Percentiles rank a stretch among this genome's conserved stretches.
Evolutionary conservation across 2,329 filamentous ascomycete genomes (phyloP).

Genomic region (Laburnicola sp.): DNA sequence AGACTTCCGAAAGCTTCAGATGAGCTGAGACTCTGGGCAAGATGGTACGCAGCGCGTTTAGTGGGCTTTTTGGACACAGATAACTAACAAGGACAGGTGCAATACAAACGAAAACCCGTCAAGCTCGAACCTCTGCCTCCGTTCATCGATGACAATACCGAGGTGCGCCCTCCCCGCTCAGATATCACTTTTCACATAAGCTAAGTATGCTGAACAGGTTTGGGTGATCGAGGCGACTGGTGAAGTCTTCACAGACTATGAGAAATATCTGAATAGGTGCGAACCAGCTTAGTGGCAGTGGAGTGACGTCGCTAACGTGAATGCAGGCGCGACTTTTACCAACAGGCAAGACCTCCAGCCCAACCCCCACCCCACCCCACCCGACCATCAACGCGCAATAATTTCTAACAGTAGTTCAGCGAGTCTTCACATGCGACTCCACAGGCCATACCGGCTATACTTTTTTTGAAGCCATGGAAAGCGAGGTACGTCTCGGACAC

Average conservation of each 20-base stretch:
- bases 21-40: conserved; percentile 30
- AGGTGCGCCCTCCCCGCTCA: conserved; percentile 61
- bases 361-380: background rate
- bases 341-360: conserved; percentile 64
- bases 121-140: conserved; percentile 72
- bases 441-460: conserved; percentile 88
- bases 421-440: conserved; percentile 92
- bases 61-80: background rate
- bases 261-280: conserved; percentile 82
- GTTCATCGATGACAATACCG: conserved; percentile 77
- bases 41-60: conserved; percentile 37
- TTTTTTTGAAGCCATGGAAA: conserved; percentile 90
- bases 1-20: conserved; percentile 31
- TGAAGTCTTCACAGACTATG: conserved; percentile 87
- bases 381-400: background rate
- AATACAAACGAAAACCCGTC: conserved; percentile 95
- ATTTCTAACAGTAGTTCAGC: conserved; percentile 54
- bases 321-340: conserved; percentile 85
- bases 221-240: conserved; percentile 90
- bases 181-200: conserved; percentile 17
- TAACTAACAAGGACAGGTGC: conserved; percentile 64
- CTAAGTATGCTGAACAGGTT: conserved; percentile 61
- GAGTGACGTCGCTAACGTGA: conserved; percentile 21
- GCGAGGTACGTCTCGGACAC: conserved; percentile 68
- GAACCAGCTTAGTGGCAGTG: conserved; percentile 33